Evolutionary conservation across 345 rosid species (phyloP), one percentile per base, ranked within the genome.

Genomic region (Populus alba): DNA sequence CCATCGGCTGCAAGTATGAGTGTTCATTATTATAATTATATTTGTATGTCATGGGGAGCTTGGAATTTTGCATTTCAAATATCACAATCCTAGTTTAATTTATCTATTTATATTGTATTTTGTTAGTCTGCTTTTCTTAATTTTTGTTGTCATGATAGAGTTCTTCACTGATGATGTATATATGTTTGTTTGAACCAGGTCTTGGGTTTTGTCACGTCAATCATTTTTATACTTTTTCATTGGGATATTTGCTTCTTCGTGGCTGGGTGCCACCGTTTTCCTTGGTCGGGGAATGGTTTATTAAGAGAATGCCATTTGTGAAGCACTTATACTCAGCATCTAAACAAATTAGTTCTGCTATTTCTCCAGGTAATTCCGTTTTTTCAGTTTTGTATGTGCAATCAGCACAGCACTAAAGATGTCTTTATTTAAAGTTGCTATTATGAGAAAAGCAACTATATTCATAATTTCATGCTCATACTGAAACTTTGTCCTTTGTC

Each of bases 221-320:
- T 93, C 72, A 84, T 88, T 51, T 93, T 92, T 70, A 87, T 92
- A 82, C 84, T 89, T 80, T n/a, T 90, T 90, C 83, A 81, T 93
- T 39, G 98, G 98, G 61, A 83, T 90, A 81, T 93, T 92, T 86
- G 94, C 92, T 76, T 93, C 97, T 1, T 93, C 98, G 9, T 93
- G 98, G 98, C 70, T 92, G 79, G 95, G 97, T 79, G 79, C 94
- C 83, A 86, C 93, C 22, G 89, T 93, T 76, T 92, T 93, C n/a
- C 85, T 88, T 84, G 90, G 78, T 93, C 41, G 97, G 95, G 18
- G 95, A 93, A 80, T 90, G 94, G 93, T 89, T 93, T 68, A 93
- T 93, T 73, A 92, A 85, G 83, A 81, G 92, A 70, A 87, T 93
- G 94, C 97, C 97, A 70, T 89, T 93, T 86, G 82, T 93, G 71